Percentiles rank a stretch among this genome's conserved stretches.
phyloP scores from a whole-genome alignment of 2,329 filamentous ascomycete genomes.

The Monilinia laxa region DNA sequence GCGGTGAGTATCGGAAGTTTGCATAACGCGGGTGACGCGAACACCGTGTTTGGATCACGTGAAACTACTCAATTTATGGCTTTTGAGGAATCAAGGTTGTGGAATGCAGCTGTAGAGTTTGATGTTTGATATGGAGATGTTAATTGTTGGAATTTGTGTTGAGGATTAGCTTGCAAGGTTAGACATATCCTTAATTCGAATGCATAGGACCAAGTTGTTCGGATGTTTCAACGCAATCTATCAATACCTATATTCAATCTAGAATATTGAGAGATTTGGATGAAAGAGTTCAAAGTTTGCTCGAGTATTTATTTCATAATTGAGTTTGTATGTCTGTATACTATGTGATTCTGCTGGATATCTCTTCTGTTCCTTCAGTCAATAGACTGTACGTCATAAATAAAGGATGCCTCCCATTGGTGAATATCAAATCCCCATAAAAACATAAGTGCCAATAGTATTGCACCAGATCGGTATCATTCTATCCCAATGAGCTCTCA shows the following conservation, averaged over 20 bases:
- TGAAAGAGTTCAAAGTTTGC: background rate
- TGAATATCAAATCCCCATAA: slow-evolving; percentile 25
- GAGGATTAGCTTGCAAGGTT: background rate
- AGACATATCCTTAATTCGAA: background rate
- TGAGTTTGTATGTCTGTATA: background rate
- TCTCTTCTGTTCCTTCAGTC: slow-evolving; percentile 14
- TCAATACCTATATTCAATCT: background rate
- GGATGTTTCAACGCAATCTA: background rate
- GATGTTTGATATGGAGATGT: background rate
- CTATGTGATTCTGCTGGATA: background rate
- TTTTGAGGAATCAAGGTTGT: background rate
- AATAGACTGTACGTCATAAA: slow-evolving; percentile 2
- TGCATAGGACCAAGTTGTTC: background rate
- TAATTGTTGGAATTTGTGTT: background rate
- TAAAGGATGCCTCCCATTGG: slow-evolving; percentile 24
- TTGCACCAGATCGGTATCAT: background rate
- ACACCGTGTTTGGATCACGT: background rate
- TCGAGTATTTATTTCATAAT: slow-evolving; percentile 3
- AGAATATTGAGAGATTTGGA: background rate
- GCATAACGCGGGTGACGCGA: slow-evolving; percentile 17
- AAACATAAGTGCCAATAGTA: background rate
- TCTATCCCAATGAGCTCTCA: slow-evolving; percentile 6
- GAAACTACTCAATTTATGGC: background rate
- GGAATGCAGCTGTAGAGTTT: background rate
- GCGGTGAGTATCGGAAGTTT: background rate